Conservation (phyloP, 2,329 filamentous ascomycete genomes). For the Blastomyces silverae region DNA sequence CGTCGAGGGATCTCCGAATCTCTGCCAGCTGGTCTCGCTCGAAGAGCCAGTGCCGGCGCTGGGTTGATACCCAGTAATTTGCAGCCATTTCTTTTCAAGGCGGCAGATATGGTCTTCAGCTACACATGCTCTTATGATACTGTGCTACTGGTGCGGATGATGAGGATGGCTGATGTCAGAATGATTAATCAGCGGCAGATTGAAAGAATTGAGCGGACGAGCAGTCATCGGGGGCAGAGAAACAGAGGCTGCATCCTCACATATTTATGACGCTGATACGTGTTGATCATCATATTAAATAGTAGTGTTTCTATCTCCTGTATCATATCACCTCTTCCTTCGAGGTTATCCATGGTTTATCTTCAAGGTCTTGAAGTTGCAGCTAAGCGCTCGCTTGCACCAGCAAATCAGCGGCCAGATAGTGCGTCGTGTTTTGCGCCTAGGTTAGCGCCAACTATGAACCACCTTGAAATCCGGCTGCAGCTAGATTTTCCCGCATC, state of each 20-base stretch:
- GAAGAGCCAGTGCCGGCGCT: conserved; percentile 85
- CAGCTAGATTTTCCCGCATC: neutral
- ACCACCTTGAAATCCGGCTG: neutral
- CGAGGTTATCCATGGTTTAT: neutral
- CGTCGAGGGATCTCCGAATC: conserved; percentile 68
- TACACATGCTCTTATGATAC: conserved; percentile 4
- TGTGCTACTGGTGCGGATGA: neutral
- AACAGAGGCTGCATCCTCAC: neutral
- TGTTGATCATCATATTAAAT: neutral
- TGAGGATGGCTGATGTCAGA: neutral
- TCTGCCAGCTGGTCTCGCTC: conserved; percentile 70
- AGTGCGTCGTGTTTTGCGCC: too few relatives aligned
- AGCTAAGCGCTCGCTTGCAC: conserved; percentile 8
- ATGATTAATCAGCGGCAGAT: neutral
- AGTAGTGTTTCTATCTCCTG: neutral
- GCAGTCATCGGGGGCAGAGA: neutral
- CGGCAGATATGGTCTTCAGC: neutral
- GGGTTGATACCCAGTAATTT: conserved; percentile 95
- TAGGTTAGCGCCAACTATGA: conserved; percentile 2
- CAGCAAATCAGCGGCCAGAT: neutral
- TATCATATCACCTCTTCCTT: neutral
- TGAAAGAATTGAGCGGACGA: neutral
- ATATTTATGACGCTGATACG: neutral
- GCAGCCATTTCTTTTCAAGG: conserved; percentile 61
- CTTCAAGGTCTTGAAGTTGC: neutral